phyloP scores from a whole-genome alignment of 768 basidiomycete genomes.

The Suillus americanus region DNA sequence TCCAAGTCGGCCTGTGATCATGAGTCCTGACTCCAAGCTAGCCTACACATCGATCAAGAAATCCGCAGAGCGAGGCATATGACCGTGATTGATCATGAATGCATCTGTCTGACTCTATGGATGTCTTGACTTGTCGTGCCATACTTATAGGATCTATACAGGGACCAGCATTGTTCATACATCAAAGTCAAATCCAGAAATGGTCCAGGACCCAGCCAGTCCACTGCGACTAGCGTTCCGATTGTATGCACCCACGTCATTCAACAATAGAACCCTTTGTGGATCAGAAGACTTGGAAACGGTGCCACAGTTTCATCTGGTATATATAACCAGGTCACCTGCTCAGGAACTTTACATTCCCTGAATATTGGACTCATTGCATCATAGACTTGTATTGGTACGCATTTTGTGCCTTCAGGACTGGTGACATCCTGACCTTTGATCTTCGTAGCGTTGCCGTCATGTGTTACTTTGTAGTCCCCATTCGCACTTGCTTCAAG shows the following conservation, averaged over 20 bases:
- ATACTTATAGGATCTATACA: background rate
- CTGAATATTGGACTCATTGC: background rate
- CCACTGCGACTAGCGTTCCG: background rate
- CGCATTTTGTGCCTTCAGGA: background rate
- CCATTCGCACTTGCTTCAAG: constrained; percentile 31
- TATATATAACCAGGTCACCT: background rate
- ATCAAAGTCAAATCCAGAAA: background rate
- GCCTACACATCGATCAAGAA: background rate
- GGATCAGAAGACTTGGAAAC: background rate
- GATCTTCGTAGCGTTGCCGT: constrained; percentile 1
- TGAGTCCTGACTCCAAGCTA: background rate
- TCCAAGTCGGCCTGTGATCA: background rate
- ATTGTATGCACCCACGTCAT: background rate
- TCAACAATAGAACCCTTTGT: background rate
- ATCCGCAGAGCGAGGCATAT: background rate
- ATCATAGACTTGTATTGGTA: background rate
- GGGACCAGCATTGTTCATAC: background rate
- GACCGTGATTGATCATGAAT: background rate
- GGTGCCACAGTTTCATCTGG: background rate
- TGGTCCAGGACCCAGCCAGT: background rate
- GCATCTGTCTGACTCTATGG: background rate
- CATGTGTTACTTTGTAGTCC: constrained; percentile 31
- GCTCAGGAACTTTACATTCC: background rate
- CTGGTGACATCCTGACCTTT: background rate
- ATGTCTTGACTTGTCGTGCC: background rate